Conservation (phyloP, 768 basidiomycete genomes). For the Calocybe indica region DNA sequence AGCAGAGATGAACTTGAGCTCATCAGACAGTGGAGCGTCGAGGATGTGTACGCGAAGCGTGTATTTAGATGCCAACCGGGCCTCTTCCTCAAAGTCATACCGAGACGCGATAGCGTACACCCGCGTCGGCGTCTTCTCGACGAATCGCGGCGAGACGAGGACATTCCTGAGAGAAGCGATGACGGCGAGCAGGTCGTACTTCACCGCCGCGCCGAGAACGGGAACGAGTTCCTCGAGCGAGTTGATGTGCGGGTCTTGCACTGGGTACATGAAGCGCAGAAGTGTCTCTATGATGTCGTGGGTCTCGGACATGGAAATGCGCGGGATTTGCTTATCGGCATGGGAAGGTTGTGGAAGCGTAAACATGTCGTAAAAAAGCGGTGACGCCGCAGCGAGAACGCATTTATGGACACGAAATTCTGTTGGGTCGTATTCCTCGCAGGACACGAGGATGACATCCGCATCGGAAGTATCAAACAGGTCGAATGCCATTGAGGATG, state of each 20-base stretch:
- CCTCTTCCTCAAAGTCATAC: conserved; percentile 59
- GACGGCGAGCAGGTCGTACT: conserved; percentile 55
- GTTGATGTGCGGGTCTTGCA: conserved; percentile 44
- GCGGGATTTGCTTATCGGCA: conserved; percentile 22
- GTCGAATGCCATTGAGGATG: conserved; percentile 14
- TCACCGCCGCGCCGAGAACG: conserved; percentile 48
- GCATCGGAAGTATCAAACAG: conserved; percentile 42
- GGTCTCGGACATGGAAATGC: conserved; percentile 53
- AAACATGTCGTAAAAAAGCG: conserved; percentile 69
- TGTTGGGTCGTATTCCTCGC: conserved; percentile 24
- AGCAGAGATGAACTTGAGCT: conserved; percentile 62
- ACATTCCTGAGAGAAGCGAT: conserved; percentile 41
- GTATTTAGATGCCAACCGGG: conserved; percentile 50
- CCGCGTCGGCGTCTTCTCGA: conserved; percentile 43
- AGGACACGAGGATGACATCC: conserved; percentile 47
- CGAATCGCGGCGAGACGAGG: conserved; percentile 45
- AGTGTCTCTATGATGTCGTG: conserved; percentile 38
- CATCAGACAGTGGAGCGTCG: conserved; percentile 52
- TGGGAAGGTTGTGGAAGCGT: conserved; percentile 44
- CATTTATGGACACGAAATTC: conserved; percentile 58
- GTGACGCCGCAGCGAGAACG: conserved; percentile 57
- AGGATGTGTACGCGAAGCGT: conserved; percentile 51
- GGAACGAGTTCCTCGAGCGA: conserved; percentile 49
- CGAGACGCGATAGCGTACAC: conserved; percentile 70
- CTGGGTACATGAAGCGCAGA: conserved; percentile 58